phyloP scores from a whole-genome alignment of 1,284 basidiomycete genomes.

The Puccinia polysora region DNA sequence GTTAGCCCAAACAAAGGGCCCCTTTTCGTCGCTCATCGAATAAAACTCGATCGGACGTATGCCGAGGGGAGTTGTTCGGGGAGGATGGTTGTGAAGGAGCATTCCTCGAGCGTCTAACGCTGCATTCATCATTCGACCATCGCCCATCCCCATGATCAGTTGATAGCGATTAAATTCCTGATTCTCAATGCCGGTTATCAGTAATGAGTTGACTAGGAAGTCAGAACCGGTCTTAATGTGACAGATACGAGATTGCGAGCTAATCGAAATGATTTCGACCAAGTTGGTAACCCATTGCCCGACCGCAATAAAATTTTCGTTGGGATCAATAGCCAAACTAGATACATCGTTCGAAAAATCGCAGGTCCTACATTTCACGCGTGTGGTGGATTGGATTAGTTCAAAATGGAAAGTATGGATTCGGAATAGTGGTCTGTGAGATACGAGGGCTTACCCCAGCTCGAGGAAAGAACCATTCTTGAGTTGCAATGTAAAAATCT shows the following conservation, averaged over 20 bases:
- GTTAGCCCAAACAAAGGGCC: conserved; percentile 5
- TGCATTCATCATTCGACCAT: conserved; percentile 16
- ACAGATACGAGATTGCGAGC: not conserved
- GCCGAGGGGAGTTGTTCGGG: not conserved
- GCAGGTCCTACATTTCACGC: not conserved
- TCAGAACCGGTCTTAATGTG: conserved; percentile 19
- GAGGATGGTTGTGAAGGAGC: not conserved
- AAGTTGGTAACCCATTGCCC: conserved; percentile 32
- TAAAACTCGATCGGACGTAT: conserved; percentile 6
- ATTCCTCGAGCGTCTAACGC: not conserved
- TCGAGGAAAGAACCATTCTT: conserved; percentile 14
- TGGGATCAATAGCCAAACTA: conserved; percentile 27
- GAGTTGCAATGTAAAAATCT: conserved; percentile 4
- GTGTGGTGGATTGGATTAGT: not conserved
- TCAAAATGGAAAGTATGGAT: not conserved
- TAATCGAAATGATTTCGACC: conserved; percentile 19
- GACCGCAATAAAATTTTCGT: conserved; percentile 14
- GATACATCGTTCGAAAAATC: conserved; percentile 23
- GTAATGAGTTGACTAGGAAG: conserved; percentile 22
- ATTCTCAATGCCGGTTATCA: not conserved
- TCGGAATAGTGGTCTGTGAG: not conserved
- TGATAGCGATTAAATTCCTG: not conserved
- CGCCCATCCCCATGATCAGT: conserved; percentile 19
- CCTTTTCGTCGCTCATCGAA: not conserved
- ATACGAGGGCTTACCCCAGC: conserved; percentile 6